These are phyloP conservation scores for Termitomyces eurrhizus DNA, from an alignment of 768 basidiomycete species.

Conservation along the genomic window DNA sequence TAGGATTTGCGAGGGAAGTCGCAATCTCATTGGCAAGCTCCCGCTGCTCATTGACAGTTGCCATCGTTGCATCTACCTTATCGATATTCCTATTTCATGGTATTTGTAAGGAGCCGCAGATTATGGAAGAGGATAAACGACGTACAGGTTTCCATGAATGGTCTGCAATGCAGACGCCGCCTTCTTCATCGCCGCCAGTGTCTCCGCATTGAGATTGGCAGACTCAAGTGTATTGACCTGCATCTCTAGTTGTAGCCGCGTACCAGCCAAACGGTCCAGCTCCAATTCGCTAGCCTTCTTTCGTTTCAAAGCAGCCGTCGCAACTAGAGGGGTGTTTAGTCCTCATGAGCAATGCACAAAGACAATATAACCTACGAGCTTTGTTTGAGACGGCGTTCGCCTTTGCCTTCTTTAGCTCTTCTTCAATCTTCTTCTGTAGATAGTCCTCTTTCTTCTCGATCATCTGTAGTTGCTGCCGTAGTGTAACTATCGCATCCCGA, in stretches of 20 bases:
- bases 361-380: slow-evolving; percentile 58
- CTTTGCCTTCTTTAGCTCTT: slow-evolving; percentile 88
- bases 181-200: slow-evolving; percentile 96
- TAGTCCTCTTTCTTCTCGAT: slow-evolving; percentile 99
- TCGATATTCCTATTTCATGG: slow-evolving; percentile 59
- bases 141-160: slow-evolving; percentile 89
- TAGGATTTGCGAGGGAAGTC: slow-evolving; percentile 77
- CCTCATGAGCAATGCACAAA: slow-evolving; percentile 1
- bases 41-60: slow-evolving; percentile 82
- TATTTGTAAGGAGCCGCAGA: background rate
- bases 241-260: slow-evolving; percentile 88
- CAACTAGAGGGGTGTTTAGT: slow-evolving; percentile 47
- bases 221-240: slow-evolving; percentile 97
- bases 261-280: slow-evolving; percentile 80
- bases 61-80: slow-evolving; percentile 90
- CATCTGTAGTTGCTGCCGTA: slow-evolving; percentile 93
- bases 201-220: slow-evolving; percentile 97
- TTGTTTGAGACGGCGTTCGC: slow-evolving; percentile 94
- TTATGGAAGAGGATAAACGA: slow-evolving; percentile 18
- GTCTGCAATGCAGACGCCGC: slow-evolving; percentile 84
- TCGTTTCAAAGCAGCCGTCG: slow-evolving; percentile 84
- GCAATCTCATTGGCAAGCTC: slow-evolving; percentile 92
- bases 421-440: slow-evolving; percentile 94
- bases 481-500: slow-evolving; percentile 87
- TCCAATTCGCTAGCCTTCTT: slow-evolving; percentile 90